Percentiles rank a stretch among this genome's conserved stretches.
Conservation (phyloP, 495 filamentous ascomycete species). For the Sporormia fimetaria region DNA sequence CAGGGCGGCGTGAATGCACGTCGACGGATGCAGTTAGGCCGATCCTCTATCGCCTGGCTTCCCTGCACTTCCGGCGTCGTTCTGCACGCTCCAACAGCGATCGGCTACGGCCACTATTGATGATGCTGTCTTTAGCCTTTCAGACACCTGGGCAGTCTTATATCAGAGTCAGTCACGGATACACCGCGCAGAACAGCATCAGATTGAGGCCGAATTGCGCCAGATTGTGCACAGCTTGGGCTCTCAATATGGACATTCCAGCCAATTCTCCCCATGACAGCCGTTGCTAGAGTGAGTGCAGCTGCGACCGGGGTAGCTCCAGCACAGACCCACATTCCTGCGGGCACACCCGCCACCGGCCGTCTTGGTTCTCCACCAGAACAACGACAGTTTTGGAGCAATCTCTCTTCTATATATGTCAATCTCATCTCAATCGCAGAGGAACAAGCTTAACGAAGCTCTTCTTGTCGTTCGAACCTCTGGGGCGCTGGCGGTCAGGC, state of each 20-base stretch:
- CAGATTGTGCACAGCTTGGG: conserved; percentile 1
- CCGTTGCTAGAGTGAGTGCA: conserved; percentile 2
- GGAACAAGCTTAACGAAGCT: too few species aligned
- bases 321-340: background rate
- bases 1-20: too few species aligned
- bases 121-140: too few species aligned
- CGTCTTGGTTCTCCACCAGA: background rate
- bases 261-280: conserved; percentile 3
- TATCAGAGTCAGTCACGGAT: background rate
- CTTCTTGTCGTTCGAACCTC: too few species aligned
- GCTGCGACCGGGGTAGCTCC: background rate
- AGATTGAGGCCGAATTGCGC: conserved; percentile 1
- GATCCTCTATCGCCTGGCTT: too few species aligned
- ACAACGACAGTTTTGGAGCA: background rate
- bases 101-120: too few species aligned
- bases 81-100: too few species aligned
- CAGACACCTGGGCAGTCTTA: too few species aligned
- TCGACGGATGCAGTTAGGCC: too few species aligned
- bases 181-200: conserved; percentile 8
- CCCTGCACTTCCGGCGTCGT: too few species aligned
- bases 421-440: too few species aligned
- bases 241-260: conserved; percentile 7
- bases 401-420: background rate
- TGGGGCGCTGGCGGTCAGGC: too few species aligned
- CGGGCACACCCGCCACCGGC: background rate